Evolutionary conservation across 441 rosid species (phyloP).

Genomic region (Kokia cookei): DNA sequence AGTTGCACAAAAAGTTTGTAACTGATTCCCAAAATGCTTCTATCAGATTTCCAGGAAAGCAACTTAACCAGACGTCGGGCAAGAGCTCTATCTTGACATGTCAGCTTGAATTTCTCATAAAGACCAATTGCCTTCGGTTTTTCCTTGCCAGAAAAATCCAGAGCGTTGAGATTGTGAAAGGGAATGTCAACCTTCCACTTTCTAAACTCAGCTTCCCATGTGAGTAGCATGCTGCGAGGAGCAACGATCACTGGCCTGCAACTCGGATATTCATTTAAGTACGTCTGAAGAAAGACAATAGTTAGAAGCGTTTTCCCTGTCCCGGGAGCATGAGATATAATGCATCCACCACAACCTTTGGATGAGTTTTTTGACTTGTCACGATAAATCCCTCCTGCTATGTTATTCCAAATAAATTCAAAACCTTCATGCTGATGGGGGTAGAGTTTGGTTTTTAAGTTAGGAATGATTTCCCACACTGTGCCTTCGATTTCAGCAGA

Average conservation of each 20-base stretch:
- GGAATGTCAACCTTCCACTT: constrained; percentile 45
- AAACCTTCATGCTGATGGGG: constrained; percentile 76
- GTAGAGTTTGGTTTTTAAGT: constrained; percentile 35
- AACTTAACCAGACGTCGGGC: constrained; percentile 32
- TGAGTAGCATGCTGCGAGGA: constrained; percentile 46
- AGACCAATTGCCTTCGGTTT: constrained; percentile 2
- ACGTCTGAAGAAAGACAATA: constrained; percentile 11
- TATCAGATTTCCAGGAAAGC: constrained; percentile 32
- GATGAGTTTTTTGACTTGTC: constrained; percentile 35
- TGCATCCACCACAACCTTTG: constrained; percentile 46
- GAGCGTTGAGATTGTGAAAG: constrained; percentile 40
- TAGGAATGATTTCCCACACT: constrained; percentile 75
- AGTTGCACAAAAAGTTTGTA: constrained; percentile 38
- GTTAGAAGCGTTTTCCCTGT: constrained; percentile 69
- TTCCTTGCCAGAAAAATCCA: constrained; percentile 32
- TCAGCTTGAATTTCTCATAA: background rate
- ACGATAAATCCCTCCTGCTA: constrained; percentile 55
- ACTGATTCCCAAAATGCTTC: constrained; percentile 44
- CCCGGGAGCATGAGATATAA: constrained; percentile 85
- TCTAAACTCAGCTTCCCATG: constrained; percentile 58
- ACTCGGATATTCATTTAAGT: background rate
- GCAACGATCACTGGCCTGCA: constrained; percentile 37
- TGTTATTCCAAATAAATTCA: constrained; percentile 73
- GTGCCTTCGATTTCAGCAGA: constrained; percentile 33
- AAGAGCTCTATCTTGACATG: background rate